Evolutionary conservation across 176 grass and related monocot genomes (phyloP).

Genomic region (Juncus effusus): DNA sequence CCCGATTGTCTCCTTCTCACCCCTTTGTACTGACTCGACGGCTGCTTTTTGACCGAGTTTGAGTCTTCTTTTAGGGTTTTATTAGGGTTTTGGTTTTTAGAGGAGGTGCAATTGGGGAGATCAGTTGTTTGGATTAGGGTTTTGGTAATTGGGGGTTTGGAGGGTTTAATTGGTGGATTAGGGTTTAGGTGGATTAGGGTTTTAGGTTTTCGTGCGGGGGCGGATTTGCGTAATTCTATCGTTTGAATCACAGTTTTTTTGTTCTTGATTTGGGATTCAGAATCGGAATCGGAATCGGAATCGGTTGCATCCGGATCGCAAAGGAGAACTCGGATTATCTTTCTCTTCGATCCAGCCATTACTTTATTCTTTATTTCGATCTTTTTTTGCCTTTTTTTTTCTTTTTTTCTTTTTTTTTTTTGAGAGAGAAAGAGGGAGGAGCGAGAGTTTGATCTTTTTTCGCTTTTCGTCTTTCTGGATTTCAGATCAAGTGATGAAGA

Average conservation of each 20-base stretch:
- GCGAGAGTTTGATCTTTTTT: not conserved
- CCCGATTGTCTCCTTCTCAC: conserved; percentile 21
- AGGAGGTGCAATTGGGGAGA: no score
- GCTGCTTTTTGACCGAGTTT: not conserved
- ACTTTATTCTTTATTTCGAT: conserved; percentile 3
- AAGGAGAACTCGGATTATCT: conserved; percentile 12
- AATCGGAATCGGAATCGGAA: conserved; percentile 15
- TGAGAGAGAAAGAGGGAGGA: not conserved
- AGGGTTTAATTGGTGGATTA: no score
- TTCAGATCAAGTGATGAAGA: conserved; percentile 25
- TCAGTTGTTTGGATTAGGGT: not conserved
- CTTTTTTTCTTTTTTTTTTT: not conserved
- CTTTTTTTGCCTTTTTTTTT: conserved; percentile 1
- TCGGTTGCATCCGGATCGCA: conserved; percentile 21
- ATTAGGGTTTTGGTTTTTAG: conserved; percentile 16
- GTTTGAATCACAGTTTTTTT: not conserved
- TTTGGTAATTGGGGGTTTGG: no score
- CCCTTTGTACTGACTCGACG: conserved; percentile 26
- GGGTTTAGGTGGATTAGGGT: no score
- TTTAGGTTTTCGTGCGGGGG: not conserved
- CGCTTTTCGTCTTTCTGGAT: not conserved
- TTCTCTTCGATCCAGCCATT: conserved; percentile 1
- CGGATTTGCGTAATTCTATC: not conserved
- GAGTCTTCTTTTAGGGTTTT: not conserved
- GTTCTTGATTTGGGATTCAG: not conserved